phyloP scores from a whole-genome alignment of 257 asterid species.

The Solanum chiquidenum region DNA sequence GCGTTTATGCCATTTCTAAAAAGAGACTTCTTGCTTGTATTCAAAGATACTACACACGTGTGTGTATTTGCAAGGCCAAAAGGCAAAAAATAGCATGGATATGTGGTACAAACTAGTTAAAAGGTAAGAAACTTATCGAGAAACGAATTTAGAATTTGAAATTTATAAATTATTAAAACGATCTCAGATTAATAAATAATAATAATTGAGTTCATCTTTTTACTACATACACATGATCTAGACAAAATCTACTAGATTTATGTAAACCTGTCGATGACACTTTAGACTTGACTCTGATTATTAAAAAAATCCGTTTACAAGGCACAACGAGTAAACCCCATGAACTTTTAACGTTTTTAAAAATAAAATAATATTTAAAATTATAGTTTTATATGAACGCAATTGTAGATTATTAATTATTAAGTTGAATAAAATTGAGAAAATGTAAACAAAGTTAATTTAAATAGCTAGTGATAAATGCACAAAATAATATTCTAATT shows the following conservation, averaged over 20 bases:
- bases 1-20: background rate
- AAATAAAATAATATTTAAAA: background rate
- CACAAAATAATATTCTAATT: background rate
- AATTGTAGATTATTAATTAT: background rate
- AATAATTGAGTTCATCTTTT: background rate
- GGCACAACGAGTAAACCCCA: background rate
- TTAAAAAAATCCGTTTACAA: background rate
- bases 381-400: background rate
- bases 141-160: rapidly evolving
- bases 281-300: background rate
- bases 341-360: background rate
- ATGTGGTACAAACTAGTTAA: background rate
- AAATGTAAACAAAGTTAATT: background rate
- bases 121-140: background rate
- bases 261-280: background rate
- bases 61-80: background rate
- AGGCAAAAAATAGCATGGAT: background rate
- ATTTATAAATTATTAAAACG: background rate
- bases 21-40: background rate
- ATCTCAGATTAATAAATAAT: background rate
- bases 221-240: background rate
- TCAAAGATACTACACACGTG: background rate
- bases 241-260: background rate
- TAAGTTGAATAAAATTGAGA: background rate
- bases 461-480: background rate